Conservation (phyloP, 164 flowering plant genomes). For the Annona squamosa region DNA sequence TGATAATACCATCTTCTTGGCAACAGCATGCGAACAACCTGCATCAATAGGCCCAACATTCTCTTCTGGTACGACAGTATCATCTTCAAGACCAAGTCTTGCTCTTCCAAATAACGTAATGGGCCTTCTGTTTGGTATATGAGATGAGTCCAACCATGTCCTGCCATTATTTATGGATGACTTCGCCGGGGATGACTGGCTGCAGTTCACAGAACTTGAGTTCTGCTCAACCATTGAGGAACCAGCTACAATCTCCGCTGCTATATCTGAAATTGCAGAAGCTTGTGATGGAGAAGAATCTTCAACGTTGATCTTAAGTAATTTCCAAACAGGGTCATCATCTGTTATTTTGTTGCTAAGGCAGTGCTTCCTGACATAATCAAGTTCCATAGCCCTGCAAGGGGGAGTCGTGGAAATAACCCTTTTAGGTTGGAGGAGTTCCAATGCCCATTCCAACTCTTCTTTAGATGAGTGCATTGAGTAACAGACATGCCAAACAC, state of each 20-base stretch:
- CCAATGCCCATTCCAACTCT: slow-evolving; percentile 78
- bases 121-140: slow-evolving; percentile 36
- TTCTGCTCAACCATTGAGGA: slow-evolving; percentile 16
- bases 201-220: slow-evolving; percentile 13
- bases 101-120: slow-evolving; percentile 81
- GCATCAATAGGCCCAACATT: neutral
- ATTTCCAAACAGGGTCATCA: slow-evolving; percentile 58
- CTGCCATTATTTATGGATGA: slow-evolving; percentile 12
- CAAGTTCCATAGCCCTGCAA: slow-evolving; percentile 72
- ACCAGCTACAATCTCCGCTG: slow-evolving; percentile 9
- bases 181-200: slow-evolving; percentile 14
- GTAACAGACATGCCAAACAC: slow-evolving; percentile 90
- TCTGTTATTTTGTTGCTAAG: slow-evolving; percentile 20
- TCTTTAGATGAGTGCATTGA: slow-evolving; percentile 81
- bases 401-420: slow-evolving; percentile 74
- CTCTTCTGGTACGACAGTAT: slow-evolving; percentile 9
- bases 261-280: slow-evolving; percentile 14
- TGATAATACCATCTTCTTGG: slow-evolving; percentile 1
- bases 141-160: slow-evolving; percentile 27
- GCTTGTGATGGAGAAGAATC: slow-evolving; percentile 8
- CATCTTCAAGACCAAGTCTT: slow-evolving; percentile 37
- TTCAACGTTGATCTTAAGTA: slow-evolving; percentile 42
- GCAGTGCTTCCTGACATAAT: slow-evolving; percentile 57
- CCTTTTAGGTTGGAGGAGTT: slow-evolving; percentile 69
- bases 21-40: neutral